Base-by-base conservation (phyloP, 192 early-diverging fungal genomes). In the Ramicandelaber brevisporus region DNA sequence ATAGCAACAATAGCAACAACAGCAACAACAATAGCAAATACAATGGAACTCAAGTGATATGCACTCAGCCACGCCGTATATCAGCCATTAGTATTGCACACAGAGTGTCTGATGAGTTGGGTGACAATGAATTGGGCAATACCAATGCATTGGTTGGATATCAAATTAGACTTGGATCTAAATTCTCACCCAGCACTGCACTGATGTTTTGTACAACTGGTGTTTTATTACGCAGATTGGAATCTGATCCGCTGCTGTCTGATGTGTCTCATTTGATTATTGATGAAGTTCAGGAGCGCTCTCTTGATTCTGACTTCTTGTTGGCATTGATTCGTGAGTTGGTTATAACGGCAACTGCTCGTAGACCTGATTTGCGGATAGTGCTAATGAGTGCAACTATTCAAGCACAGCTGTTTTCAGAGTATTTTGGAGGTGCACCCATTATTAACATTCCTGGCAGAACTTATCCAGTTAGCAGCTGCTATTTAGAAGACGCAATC, bases 311-410 rank as follows among this genome's bases (percentile, higher is more conserved):
- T 4, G 85, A 90, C 41, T 73, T 85, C 28, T 41, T 84, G 26
- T 54, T 90, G 13, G 70, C 72, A 18, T 52, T 83, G 14, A 33
- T 85, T 13, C 69, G 74, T n/a, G 48, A 63, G 13, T 54, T 83
- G 16, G 19, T 89, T 7, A n/a, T n/a, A n/a, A n/a, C n/a, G n/a
- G n/a, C n/a, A n/a, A n/a, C n/a, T n/a, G 33, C 30, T 11, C 53
- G 63, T 3, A 49, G 61, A 5, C 28, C 18, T 5, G 43, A 59
- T 19, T 43, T 89, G 0, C 53, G 63, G 34, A 43, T 89, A 6
- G 58, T 89, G 14, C 54, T 89, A 30, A 90, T 90, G 85, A 80
- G 75, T 31, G 85, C 85, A 22, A 86, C 80, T 0, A 67, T 82
- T 32, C 78, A 90, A 40, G 62, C 69, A n/a, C 38, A 64, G 22